Percentiles rank a stretch among this genome's conserved stretches.
Conservation (phyloP, 768 basidiomycete species). For the Lactifluus hygrophoroides region DNA sequence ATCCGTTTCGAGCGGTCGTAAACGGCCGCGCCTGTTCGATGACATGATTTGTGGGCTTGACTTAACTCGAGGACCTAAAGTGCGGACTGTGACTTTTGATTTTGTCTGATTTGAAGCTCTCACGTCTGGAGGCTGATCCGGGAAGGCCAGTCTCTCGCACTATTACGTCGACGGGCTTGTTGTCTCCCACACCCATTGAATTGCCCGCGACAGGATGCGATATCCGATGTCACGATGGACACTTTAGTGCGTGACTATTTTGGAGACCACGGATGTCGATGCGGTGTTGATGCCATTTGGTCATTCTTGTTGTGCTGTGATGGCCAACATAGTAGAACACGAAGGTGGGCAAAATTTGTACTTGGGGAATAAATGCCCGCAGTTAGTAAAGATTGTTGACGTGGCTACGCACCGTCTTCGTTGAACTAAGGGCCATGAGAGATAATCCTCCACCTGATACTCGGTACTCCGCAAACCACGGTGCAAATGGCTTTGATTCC, state of each 20-base stretch:
- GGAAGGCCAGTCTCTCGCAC: conserved; percentile 38
- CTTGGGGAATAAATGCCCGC: neutral
- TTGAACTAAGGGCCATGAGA: neutral
- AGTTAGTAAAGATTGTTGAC: neutral
- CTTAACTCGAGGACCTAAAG: neutral
- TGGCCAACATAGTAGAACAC: neutral
- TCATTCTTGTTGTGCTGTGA: no score
- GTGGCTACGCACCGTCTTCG: neutral
- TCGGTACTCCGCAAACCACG: neutral
- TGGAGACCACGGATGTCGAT: no score
- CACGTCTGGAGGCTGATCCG: no score
- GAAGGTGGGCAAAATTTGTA: neutral
- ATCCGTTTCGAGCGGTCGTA: conserved; percentile 1
- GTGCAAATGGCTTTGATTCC: neutral
- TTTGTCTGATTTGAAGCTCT: no score
- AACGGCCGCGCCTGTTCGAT: neutral
- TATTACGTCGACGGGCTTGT: conserved; percentile 53
- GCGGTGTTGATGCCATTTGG: no score
- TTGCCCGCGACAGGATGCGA: conserved; percentile 30
- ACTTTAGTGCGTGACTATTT: conserved; percentile 50
- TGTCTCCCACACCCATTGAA: conserved; percentile 56
- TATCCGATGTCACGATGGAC: no score
- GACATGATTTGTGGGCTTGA: neutral
- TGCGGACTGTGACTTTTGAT: no score
- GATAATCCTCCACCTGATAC: neutral